These are phyloP conservation scores for Oenanthe sinensis DNA, from an alignment of 129 eudicot species.

Conservation along the genomic window DNA sequence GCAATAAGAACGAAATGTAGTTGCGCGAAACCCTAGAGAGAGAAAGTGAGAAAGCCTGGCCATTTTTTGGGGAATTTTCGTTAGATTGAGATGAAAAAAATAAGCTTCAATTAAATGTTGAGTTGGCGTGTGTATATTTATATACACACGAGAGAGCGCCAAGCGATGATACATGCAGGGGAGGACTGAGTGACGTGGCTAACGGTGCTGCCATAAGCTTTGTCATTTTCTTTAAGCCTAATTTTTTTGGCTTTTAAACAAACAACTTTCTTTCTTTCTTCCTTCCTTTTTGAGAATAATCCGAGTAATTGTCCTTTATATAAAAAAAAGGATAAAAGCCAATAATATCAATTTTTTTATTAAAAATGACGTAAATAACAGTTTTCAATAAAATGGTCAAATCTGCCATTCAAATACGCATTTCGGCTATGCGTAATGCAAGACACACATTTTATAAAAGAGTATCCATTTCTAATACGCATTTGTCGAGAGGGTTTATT, in stretches of 20 bases:
- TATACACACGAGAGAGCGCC: slow-evolving; percentile 15
- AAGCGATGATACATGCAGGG: slow-evolving; percentile 1
- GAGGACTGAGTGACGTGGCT: slow-evolving; percentile 32
- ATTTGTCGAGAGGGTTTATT: too few relatives aligned
- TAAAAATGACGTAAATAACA: too few relatives aligned
- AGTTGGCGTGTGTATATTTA: neutral
- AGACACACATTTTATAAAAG: too few relatives aligned
- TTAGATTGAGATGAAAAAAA: slow-evolving; percentile 9
- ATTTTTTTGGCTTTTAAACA: neutral
- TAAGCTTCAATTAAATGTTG: neutral
- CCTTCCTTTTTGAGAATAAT: too few relatives aligned
- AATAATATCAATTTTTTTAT: too few relatives aligned
- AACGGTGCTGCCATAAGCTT: slow-evolving; percentile 31
- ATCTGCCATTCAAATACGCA: too few relatives aligned
- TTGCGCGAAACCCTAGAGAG: slow-evolving; percentile 30
- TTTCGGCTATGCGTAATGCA: too few relatives aligned
- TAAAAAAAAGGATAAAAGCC: too few relatives aligned
- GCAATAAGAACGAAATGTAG: slow-evolving; percentile 34
- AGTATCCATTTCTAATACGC: too few relatives aligned
- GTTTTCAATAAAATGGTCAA: too few relatives aligned
- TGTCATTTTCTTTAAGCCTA: neutral
- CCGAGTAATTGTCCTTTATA: too few relatives aligned
- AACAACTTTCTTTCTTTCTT: too few relatives aligned
- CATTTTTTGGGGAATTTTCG: slow-evolving; percentile 14
- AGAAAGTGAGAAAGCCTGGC: slow-evolving; percentile 17